Base-by-base conservation (phyloP, 2,329 filamentous ascomycete genomes). In the Fusarium hainanense region DNA sequence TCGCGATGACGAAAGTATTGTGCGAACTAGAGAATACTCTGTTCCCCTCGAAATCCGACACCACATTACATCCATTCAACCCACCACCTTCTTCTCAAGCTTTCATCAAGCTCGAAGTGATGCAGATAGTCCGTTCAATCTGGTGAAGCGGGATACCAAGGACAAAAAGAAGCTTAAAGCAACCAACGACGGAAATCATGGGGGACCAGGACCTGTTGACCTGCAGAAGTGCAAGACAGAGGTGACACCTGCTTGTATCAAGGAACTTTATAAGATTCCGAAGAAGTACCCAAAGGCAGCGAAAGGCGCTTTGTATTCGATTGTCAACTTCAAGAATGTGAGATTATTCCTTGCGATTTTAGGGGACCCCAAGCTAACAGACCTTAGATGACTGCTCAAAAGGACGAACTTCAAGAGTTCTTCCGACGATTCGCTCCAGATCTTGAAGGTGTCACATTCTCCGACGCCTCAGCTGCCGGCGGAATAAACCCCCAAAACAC, bases 231-330 rank as follows among this genome's bases (percentile, higher is more conserved):
- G 83, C 73, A 80, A 82, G 28, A 66, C 72, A 2, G 69, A 72
- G 23, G 76, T 83, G 54, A 85, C 83, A 0, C 84, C 84, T 2
- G 76, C 77, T 2, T 86, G 84, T 32, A 63, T 86, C 7, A 78
- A 80, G 41, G 77, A 80, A 9, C 71, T 85, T 16, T 86, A 86
- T 74, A 79, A 80, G 5, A 79, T 85, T 27, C 77, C 77, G 27
- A 30, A 76, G 11, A 76, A 80, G 28, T 88, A 90, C 11, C 80
- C 86, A 10, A 88, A 78, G 23, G 86, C 89, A 13, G 87, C 83
- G 73, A 88, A 83, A 25, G 90, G 80, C 1, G 90, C 90, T 59
- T 87, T 85, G 61, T 87, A 90, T 52, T 91, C 90, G n/a, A 88
- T 93, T 20, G 71, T 71, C 21, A 84, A 82, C 7, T 86, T 85